Base-by-base conservation (phyloP, 192 early-diverging fungal genomes). In the Pilaira anomala region DNA sequence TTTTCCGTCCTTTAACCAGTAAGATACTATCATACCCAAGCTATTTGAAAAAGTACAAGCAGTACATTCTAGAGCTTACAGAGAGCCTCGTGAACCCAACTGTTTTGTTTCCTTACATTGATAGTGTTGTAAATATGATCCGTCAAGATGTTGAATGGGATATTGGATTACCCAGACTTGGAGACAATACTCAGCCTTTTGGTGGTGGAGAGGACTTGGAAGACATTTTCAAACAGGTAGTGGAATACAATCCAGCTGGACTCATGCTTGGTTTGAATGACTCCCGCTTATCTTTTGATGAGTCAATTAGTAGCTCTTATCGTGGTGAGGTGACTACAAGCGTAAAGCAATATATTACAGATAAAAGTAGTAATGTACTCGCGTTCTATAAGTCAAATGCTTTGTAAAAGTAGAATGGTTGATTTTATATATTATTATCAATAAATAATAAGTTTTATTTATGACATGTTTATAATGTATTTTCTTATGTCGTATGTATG, bases 81-180 rank as follows among this genome's bases (percentile, higher is more conserved):
- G 2, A n/a, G 21, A 33, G 24, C 2, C 19, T 49, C n/a, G 1
- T 22, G 0, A 28, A 49, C 13, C 44, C 60, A 16, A 21, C 40
- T 1, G 33, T 49, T 21, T 21, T 62, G 7, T 28, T 36, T n/a
- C 24, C 24, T 14, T 16, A 28, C 14, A 62, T 62, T 13, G 48
- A 62, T 19, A 22, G 21, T 39, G 45, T 62, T 48, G 46, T 33
- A 3, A 8, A 49, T 19, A 62, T 62, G 60, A 62, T 62, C 21
- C 25, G 28, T 36, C 13, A 28, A 39, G 60, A 62, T 24, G 60
- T 62, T 22, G 60, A 46, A 36, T 62, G 60, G 60, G 60, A 62
- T 62, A 1, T 46, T 29, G 5, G 28, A 3, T 24, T 48, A 12
- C 41, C 41, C 16, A 25, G 58, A 7, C 21, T 60, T 7, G 58